Conservation (phyloP, 2,329 filamentous ascomycete species). For the Fusarium pseudonygamai region DNA sequence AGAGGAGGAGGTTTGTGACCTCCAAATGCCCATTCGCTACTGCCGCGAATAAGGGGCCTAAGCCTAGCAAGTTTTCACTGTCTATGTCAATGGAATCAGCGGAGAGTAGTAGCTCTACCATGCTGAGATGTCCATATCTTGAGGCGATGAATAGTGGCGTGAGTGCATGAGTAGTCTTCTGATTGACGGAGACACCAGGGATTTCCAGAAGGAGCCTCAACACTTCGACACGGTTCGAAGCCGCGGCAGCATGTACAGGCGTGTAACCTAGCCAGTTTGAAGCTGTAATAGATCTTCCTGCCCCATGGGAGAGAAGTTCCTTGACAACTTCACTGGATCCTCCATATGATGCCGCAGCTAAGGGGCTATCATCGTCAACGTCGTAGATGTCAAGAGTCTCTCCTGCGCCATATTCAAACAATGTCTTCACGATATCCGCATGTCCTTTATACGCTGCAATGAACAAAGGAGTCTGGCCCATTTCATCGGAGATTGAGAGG, state of each 20-base stretch:
- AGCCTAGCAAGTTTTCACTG: accelerated
- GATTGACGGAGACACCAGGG: accelerated
- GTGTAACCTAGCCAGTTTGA: accelerated
- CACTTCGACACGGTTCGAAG: accelerated
- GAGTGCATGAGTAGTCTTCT: accelerated
- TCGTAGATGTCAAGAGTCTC: background rate
- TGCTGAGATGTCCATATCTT: background rate
- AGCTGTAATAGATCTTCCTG: background rate
- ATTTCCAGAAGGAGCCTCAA: accelerated
- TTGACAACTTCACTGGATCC: accelerated
- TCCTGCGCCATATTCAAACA: background rate
- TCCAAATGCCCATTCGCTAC: background rate
- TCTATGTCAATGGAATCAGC: accelerated
- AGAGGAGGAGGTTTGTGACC: background rate
- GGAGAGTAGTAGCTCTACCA: accelerated
- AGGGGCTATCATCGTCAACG: accelerated
- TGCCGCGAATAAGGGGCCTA: background rate
- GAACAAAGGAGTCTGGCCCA: accelerated
- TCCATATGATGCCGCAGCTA: accelerated
- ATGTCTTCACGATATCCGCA: accelerated
- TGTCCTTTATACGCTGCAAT: accelerated
- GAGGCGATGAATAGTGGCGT: background rate
- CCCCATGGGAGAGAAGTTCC: background rate
- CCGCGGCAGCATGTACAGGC: accelerated
- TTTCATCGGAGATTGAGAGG: accelerated